These are phyloP conservation scores for Bryum argenteum DNA, from an alignment of 225 moss, liverwort and hornwort genomes.

Conservation along the genomic window DNA sequence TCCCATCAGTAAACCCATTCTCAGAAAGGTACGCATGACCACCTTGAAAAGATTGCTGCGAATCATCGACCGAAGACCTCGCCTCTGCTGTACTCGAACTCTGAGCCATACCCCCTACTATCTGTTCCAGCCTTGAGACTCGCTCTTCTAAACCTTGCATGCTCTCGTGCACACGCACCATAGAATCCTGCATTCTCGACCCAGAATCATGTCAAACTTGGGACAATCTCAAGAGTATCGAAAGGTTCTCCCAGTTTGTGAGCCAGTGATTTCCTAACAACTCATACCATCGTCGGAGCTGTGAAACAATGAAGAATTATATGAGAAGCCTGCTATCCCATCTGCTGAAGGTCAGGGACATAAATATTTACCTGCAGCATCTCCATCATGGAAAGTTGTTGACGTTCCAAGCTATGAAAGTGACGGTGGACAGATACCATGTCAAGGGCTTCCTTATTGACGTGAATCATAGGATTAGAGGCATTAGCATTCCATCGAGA, in stretches of 20 bases:
- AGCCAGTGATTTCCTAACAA: background rate
- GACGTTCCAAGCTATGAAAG: constrained; percentile 48
- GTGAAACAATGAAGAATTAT: background rate
- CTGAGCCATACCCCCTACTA: constrained; percentile 47
- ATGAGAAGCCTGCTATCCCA: background rate
- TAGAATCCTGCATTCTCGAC: constrained; percentile 60
- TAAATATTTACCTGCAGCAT: constrained; percentile 44
- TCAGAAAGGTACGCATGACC: constrained; percentile 50
- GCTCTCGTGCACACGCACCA: constrained; percentile 71
- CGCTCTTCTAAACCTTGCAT: constrained; percentile 74
- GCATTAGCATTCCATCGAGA: constrained; percentile 45
- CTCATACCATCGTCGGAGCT: background rate
- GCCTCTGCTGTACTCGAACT: constrained; percentile 50
- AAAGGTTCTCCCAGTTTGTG: background rate
- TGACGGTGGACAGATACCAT: constrained; percentile 38
- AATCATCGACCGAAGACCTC: constrained; percentile 46
- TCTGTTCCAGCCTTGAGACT: constrained; percentile 68
- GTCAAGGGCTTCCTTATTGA: constrained; percentile 53
- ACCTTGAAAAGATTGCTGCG: constrained; percentile 46
- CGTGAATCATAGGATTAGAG: constrained; percentile 34
- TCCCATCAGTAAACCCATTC: constrained; percentile 52
- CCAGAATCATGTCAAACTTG: background rate
- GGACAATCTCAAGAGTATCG: background rate
- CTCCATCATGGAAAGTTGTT: constrained; percentile 57
- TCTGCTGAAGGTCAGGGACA: background rate